phyloP scores from a whole-genome alignment of 2,329 filamentous ascomycete species.

The Penicillium sp. region DNA sequence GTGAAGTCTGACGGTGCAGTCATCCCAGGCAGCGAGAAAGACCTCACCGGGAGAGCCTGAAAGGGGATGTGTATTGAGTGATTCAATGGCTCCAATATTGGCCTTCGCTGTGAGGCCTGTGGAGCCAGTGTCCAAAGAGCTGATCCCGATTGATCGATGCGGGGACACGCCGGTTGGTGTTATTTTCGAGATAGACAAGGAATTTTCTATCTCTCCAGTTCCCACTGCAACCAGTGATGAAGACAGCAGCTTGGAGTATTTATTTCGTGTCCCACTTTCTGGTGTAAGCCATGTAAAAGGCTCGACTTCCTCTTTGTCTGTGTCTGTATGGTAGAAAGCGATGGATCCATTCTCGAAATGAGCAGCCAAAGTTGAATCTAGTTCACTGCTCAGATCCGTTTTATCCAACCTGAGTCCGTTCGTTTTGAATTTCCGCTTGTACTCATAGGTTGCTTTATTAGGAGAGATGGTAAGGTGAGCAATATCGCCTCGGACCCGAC shows the following conservation, averaged over 20 bases:
- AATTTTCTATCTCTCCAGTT: slow-evolving; percentile 43
- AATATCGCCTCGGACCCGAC: slow-evolving; percentile 57
- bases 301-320: slow-evolving; percentile 32
- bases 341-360: slow-evolving; percentile 51
- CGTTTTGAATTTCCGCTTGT: slow-evolving; percentile 47
- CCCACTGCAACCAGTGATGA: slow-evolving; percentile 53
- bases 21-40: slow-evolving; percentile 61
- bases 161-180: slow-evolving; percentile 44
- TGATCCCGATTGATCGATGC: slow-evolving; percentile 40
- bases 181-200: slow-evolving; percentile 53
- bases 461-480: slow-evolving; percentile 39
- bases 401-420: slow-evolving; percentile 47
- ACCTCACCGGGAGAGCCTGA: slow-evolving; percentile 45
- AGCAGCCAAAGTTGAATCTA: slow-evolving; percentile 50
- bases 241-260: slow-evolving; percentile 56
- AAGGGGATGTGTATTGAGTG: slow-evolving; percentile 30
- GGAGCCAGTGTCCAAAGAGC: slow-evolving; percentile 32
- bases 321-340: slow-evolving; percentile 47
- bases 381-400: slow-evolving; percentile 46
- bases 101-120: slow-evolving; percentile 24
- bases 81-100: slow-evolving; percentile 39
- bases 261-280: slow-evolving; percentile 37
- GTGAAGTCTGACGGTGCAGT: slow-evolving; percentile 58
- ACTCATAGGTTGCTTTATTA: slow-evolving; percentile 29
- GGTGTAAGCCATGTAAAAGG: slow-evolving; percentile 36